These are phyloP conservation scores for Prosopis cineraria DNA, from an alignment of 306 rosid species.

Conservation along the genomic window DNA sequence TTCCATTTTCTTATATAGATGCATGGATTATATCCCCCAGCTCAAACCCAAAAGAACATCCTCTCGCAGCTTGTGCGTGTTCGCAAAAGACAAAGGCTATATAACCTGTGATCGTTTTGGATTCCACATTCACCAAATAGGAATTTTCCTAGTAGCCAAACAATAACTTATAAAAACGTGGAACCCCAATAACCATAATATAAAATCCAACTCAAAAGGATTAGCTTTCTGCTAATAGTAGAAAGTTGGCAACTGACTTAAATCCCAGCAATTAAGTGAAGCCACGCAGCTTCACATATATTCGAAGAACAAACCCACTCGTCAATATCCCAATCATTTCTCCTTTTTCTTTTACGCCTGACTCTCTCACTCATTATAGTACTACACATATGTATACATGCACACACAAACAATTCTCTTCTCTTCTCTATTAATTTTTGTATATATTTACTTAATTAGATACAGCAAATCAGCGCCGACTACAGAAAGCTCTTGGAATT, in stretches of 20 bases:
- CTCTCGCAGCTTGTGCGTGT: slow-evolving; percentile 22
- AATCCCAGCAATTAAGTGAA: slow-evolving; percentile 29
- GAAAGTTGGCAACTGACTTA: slow-evolving; percentile 36
- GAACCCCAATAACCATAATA: slow-evolving; percentile 51
- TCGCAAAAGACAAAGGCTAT: slow-evolving; percentile 31
- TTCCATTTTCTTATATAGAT: neutral
- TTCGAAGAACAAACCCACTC: slow-evolving; percentile 33
- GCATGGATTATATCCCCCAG: neutral
- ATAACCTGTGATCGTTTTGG: slow-evolving; percentile 30
- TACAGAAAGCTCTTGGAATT: slow-evolving; percentile 1
- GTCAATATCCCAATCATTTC: slow-evolving; percentile 36
- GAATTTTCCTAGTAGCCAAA: slow-evolving; percentile 37
- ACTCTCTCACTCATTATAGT: slow-evolving; percentile 14
- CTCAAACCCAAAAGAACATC: slow-evolving; percentile 2
- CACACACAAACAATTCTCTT: neutral
- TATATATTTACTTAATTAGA: neutral
- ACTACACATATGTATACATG: neutral
- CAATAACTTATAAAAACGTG: slow-evolving; percentile 12
- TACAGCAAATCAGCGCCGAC: slow-evolving; percentile 35
- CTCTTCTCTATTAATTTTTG: neutral
- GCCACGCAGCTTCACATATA: slow-evolving; percentile 26
- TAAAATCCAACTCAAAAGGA: slow-evolving; percentile 38
- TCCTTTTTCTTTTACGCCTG: slow-evolving; percentile 65
- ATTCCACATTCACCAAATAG: slow-evolving; percentile 9
- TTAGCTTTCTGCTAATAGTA: slow-evolving; percentile 41